Percentiles rank a stretch among this genome's conserved stretches.
Evolutionary conservation across 169 alveolate species (phyloP).

Genomic region (Plasmodium malariae): DNA sequence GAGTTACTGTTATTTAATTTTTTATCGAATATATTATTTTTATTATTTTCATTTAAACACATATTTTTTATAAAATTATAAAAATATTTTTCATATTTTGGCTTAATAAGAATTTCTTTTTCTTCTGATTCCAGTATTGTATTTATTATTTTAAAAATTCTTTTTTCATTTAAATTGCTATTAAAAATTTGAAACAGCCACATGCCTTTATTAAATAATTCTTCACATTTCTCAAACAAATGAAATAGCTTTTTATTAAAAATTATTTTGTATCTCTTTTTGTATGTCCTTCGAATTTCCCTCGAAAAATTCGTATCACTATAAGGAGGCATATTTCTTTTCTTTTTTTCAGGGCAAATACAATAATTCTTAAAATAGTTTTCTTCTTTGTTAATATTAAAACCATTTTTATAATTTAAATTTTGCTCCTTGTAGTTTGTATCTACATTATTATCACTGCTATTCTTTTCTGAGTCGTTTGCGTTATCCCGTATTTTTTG

Average conservation of each 20-base stretch:
- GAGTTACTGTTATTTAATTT: conserved; percentile 13
- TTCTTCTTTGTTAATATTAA: conserved; percentile 64
- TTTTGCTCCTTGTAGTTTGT: conserved; percentile 4
- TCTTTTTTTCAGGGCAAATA: conserved; percentile 1
- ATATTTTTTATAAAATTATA: conserved; percentile 50
- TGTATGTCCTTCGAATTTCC: conserved; percentile 38
- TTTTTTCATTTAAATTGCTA: conserved; percentile 44
- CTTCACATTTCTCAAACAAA: conserved; percentile 65
- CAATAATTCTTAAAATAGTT: conserved; percentile 62
- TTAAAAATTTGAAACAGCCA: conserved; percentile 54
- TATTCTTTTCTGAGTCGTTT: conserved; percentile 44
- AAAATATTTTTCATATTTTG: conserved; percentile 71
- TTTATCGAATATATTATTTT: conserved; percentile 12
- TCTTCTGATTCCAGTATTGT: conserved; percentile 74
- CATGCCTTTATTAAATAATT: conserved; percentile 57
- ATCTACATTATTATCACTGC: conserved; percentile 38
- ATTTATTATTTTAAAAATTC: conserved; percentile 35
- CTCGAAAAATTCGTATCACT: conserved; percentile 23
- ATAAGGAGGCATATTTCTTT: conserved; percentile 29
- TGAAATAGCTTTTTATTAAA: conserved; percentile 58
- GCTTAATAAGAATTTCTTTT: conserved; percentile 52
- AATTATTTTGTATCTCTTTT: conserved; percentile 60
- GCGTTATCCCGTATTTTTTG: too few relatives aligned
- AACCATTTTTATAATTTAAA: conserved; percentile 8
- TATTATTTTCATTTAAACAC: conserved; percentile 14